These are phyloP conservation scores for Brachypodium distachyon DNA, from an alignment of 202 grass and related monocot species.

Conservation along the genomic window DNA sequence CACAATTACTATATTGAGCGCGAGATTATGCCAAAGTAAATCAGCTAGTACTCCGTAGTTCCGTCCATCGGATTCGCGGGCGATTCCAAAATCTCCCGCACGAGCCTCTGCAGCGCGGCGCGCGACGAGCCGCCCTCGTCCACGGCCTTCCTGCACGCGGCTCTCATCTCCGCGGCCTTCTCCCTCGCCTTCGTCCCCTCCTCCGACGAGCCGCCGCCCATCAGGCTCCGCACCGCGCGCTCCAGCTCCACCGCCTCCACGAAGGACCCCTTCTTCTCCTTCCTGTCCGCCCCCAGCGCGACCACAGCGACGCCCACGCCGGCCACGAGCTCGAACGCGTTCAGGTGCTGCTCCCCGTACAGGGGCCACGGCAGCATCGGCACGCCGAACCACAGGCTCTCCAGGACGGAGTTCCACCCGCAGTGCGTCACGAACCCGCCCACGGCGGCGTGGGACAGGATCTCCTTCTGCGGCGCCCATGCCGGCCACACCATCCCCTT, in stretches of 20 bases:
- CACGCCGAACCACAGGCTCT: conserved; percentile 41
- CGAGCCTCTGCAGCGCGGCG: not conserved
- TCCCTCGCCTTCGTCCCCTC: conserved; percentile 13
- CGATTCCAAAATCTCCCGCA: not conserved
- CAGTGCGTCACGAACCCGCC: conserved; percentile 63
- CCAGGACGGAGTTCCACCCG: conserved; percentile 46
- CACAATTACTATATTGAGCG: no score
- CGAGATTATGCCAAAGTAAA: no score
- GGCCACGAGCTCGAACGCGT: conserved; percentile 15
- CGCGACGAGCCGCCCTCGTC: conserved; percentile 13
- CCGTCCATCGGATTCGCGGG: not conserved
- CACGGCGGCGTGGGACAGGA: conserved; percentile 33
- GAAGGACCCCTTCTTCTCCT: not conserved
- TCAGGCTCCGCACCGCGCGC: not conserved
- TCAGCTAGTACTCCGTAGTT: no score
- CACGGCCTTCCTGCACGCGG: conserved; percentile 4
- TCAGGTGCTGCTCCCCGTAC: conserved; percentile 26
- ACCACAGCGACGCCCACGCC: conserved; percentile 5
- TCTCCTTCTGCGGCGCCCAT: conserved; percentile 31
- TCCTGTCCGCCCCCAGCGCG: not conserved
- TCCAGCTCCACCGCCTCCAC: conserved; percentile 18
- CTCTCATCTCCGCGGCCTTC: conserved; percentile 7
- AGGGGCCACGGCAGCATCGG: conserved; percentile 27
- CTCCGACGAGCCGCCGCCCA: not conserved
- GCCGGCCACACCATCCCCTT: conserved; percentile 11